These are phyloP conservation scores for Stemphylium beticola DNA, from an alignment of 2,329 filamentous ascomycete genomes.

Conservation along the genomic window DNA sequence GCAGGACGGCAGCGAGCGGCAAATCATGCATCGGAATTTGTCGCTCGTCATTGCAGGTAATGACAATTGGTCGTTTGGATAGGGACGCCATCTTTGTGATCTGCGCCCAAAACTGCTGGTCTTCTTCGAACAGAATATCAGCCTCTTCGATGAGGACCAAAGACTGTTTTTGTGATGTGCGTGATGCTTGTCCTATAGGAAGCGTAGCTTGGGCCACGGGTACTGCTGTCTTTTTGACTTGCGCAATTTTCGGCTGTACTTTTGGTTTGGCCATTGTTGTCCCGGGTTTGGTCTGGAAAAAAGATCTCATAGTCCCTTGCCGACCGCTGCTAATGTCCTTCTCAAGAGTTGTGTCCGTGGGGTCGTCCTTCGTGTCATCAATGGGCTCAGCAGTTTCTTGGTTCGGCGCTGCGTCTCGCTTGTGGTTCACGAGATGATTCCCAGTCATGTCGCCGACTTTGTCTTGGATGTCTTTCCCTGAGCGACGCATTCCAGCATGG, in stretches of 20 bases:
- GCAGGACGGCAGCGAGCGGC: constrained; percentile 84
- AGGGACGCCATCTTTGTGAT: constrained; percentile 77
- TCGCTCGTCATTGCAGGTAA: constrained; percentile 94
- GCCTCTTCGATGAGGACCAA: constrained; percentile 93
- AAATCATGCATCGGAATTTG: constrained; percentile 76
- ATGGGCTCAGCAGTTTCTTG: constrained; percentile 13
- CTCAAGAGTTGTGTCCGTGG: constrained; percentile 55
- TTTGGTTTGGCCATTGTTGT: constrained; percentile 29
- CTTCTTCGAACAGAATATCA: constrained; percentile 92
- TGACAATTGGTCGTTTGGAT: constrained; percentile 89
- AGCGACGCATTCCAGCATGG: constrained; percentile 81
- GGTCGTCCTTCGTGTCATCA: constrained; percentile 47
- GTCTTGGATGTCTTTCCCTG: constrained; percentile 87
- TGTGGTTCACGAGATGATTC: constrained; percentile 81
- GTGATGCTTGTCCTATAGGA: constrained; percentile 37
- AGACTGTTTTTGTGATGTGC: constrained; percentile 78
- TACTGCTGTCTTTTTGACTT: constrained; percentile 22
- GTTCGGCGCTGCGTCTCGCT: constrained; percentile 39
- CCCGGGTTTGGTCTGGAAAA: constrained; percentile 66
- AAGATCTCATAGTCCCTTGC: constrained; percentile 79
- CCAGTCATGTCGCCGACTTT: constrained; percentile 95
- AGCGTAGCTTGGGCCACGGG: constrained; percentile 30
- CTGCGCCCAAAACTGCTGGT: constrained; percentile 92
- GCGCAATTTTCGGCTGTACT: constrained; percentile 16
- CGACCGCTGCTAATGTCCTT: constrained; percentile 70